Conservation (phyloP, 345 rosid species). For the Trapa bicornis region DNA sequence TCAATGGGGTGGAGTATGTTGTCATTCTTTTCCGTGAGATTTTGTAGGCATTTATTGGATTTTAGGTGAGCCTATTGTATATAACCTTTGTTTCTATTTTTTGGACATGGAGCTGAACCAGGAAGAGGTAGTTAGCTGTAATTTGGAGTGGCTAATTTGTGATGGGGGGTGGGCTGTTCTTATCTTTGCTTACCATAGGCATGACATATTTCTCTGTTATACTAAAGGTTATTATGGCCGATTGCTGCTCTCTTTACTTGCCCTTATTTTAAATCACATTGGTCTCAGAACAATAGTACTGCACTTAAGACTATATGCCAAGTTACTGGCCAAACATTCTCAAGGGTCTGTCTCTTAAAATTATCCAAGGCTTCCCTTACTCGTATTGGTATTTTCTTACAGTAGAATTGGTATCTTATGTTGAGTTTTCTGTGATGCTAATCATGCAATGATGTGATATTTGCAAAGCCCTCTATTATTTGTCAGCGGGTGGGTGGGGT, state of each 20-base stretch:
- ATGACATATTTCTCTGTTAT: conserved; percentile 6
- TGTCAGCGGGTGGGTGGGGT: neutral
- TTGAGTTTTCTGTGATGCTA: neutral
- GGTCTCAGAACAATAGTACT: neutral
- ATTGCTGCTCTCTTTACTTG: neutral
- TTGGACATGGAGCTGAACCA: conserved; percentile 1
- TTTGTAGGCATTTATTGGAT: conserved; percentile 17
- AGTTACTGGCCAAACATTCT: no score
- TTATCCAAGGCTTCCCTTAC: no score
- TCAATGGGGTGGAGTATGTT: neutral
- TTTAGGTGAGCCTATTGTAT: conserved; percentile 27
- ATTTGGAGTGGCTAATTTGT: conserved; percentile 10
- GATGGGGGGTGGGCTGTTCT: conserved; percentile 1
- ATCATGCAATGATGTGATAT: neutral
- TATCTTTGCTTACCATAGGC: conserved; percentile 9
- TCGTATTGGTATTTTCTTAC: no score
- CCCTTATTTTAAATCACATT: neutral
- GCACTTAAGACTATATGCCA: no score
- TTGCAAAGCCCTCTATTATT: neutral
- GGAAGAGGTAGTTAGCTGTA: conserved; percentile 10
- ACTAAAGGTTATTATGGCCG: neutral
- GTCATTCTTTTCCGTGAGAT: conserved; percentile 8
- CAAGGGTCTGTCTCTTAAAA: no score
- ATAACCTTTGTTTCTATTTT: conserved; percentile 13
- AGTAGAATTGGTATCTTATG: neutral